Evolutionary conservation across 192 early-diverging fungal genomes (phyloP), one percentile per base, ranked within the genome.

Genomic region (Coemansia reversa): DNA sequence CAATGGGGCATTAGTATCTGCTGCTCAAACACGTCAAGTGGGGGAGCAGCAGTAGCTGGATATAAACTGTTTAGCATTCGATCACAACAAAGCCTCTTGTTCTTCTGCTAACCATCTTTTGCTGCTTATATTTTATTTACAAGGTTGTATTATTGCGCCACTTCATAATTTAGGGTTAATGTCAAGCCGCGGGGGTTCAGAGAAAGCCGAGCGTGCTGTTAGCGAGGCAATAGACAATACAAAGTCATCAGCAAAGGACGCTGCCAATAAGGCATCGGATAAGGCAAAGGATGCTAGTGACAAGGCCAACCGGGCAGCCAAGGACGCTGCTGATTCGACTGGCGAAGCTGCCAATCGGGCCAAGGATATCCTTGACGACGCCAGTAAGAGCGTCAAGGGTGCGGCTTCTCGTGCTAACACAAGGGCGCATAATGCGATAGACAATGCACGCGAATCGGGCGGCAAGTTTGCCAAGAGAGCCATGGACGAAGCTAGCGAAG

Each of bases 301-400:
- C 51, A 54, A 49, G n/a, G 60, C 57, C 23, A 51, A 59, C 14
- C 47, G 61, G 3, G 62, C 63, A 48, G 53, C 68, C 56, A 60
- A 60, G 48, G 48, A 64, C 45, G 69, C 66, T 7, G 64, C 74
- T n/a, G 47, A 55, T 27, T 48, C 59, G n/a, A 42, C 60, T 9
- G 28, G 42, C 20, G 75, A 77, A 48, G 69, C 75, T 2, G 58
- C 65, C 9, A 25, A 65, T 45, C 66, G 62, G 51, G 75, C 75
- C 62, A 68, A 70, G 57, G 65, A 65, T 23, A 51, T 72, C 39
- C 3, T 77, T 18, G 75, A 72, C 53, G 70, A 60, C 59, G 75
- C 75, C 1, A 65, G 75, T 63, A 77, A 72, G 69, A 77, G 63
- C 61, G 69, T 77, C 55, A 70, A 67, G 54, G 69, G 68, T 6